Conservation (phyloP, 1,139 yeast genomes). For the Sugiyamaella sp. region DNA sequence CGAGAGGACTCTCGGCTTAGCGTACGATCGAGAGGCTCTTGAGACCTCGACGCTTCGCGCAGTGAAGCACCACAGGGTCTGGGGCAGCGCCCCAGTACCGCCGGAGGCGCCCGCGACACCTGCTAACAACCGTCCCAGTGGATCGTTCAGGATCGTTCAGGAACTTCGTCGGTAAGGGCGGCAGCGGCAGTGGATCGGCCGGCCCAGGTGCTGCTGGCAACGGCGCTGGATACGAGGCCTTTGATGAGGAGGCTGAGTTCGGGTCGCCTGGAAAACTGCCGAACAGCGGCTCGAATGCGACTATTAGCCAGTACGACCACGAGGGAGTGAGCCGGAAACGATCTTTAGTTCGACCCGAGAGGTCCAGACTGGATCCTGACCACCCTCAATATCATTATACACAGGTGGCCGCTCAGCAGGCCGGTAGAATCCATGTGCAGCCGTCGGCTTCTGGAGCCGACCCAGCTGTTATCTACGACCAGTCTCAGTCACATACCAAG, state of each 20-base stretch:
- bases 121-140: conserved; percentile 10
- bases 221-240: conserved; percentile 19
- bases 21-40: too few species aligned
- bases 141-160: conserved; percentile 23
- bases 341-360: conserved; percentile 79
- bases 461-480: conserved; percentile 46
- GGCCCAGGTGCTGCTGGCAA: conserved; percentile 1
- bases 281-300: conserved; percentile 12
- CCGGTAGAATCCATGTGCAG: conserved; percentile 59
- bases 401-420: conserved; percentile 69
- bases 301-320: conserved; percentile 8
- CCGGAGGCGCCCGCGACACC: not conserved
- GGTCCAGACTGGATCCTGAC: conserved; percentile 65
- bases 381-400: conserved; percentile 81
- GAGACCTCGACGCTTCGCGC: too few species aligned
- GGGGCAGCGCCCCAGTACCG: conserved; percentile 1
- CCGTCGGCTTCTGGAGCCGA: conserved; percentile 78
- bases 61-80: not conserved
- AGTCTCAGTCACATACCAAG: conserved; percentile 6
- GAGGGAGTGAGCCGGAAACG: conserved; percentile 52
- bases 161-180: conserved; percentile 10
- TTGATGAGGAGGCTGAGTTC: conserved; percentile 21
- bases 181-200: not conserved
- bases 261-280: conserved; percentile 20
- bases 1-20: too few species aligned